Evolutionary conservation across 73 alveolate genomes (phyloP).

Genomic region (Paramecium biaurelia): DNA sequence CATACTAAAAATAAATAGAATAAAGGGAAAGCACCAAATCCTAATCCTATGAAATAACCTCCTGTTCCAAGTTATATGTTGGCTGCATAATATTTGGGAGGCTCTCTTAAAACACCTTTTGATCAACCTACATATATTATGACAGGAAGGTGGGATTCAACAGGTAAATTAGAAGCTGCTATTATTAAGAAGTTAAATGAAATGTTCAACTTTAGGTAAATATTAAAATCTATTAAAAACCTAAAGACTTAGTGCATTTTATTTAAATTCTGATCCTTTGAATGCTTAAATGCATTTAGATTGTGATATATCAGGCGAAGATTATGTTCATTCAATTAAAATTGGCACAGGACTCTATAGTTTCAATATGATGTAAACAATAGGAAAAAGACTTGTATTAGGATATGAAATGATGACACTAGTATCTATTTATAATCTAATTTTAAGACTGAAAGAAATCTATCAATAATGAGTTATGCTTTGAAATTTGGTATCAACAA

Average conservation of each 20-base stretch:
- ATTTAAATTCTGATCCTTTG: slow-evolving; percentile 43
- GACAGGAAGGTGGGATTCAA: slow-evolving; percentile 66
- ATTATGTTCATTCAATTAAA: slow-evolving; percentile 48
- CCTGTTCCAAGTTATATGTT: slow-evolving; percentile 48
- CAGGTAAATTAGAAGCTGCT: slow-evolving; percentile 63
- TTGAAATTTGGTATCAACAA: background rate
- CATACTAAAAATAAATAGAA: background rate
- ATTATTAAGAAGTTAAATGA: slow-evolving; percentile 39
- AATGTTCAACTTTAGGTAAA: slow-evolving; percentile 7
- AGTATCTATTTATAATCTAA: background rate
- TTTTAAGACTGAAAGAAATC: slow-evolving; percentile 45
- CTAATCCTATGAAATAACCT: slow-evolving; percentile 57
- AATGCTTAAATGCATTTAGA: slow-evolving; percentile 49
- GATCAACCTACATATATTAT: slow-evolving; percentile 44
- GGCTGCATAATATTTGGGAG: slow-evolving; percentile 62
- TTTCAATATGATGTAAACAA: slow-evolving; percentile 58
- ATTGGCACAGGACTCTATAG: slow-evolving; percentile 48
- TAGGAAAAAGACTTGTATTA: slow-evolving; percentile 42
- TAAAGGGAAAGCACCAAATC: background rate
- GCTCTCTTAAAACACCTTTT: background rate
- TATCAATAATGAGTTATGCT: slow-evolving; percentile 52
- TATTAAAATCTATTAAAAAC: background rate
- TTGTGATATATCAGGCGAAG: slow-evolving; percentile 29
- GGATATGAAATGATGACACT: slow-evolving; percentile 59
- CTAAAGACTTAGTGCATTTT: background rate